Percentiles rank a stretch among this genome's conserved stretches.
These are phyloP conservation scores for Typha latifolia DNA, from an alignment of 176 grass and related monocot species.

Conservation along the genomic window DNA sequence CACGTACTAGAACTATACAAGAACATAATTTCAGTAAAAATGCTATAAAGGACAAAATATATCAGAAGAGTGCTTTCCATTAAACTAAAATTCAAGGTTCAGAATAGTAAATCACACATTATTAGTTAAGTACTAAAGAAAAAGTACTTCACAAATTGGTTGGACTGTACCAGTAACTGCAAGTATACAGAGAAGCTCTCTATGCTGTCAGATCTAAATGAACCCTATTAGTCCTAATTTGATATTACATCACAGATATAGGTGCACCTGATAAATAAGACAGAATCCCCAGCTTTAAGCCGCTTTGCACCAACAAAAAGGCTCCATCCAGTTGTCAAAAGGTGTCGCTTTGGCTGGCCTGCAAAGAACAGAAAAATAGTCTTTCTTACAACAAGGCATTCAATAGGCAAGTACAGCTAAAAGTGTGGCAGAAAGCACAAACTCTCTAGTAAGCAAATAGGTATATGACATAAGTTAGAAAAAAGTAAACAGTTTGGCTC, in stretches of 20 bases:
- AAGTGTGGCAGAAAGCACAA: neutral
- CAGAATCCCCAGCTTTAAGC: slow-evolving; percentile 87
- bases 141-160: too few species aligned
- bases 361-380: slow-evolving; percentile 20
- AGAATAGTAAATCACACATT: too few species aligned
- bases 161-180: too few species aligned
- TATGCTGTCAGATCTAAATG: too few species aligned
- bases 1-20: too few species aligned
- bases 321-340: slow-evolving; percentile 99
- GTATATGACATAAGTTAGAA: neutral
- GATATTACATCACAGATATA: neutral
- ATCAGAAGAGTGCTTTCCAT: too few species aligned
- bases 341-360: slow-evolving; percentile 95
- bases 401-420: neutral
- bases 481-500: neutral
- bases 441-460: neutral
- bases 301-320: slow-evolving; percentile 93
- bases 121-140: too few species aligned
- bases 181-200: too few species aligned
- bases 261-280: slow-evolving; percentile 89
- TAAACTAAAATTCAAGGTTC: too few species aligned
- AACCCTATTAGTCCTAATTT: neutral
- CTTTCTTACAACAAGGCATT: neutral
- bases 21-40: too few species aligned
- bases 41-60: too few species aligned